phyloP scores from a whole-genome alignment of 108 stramenopile species.

The Pseudonitzschia multiseries region DNA sequence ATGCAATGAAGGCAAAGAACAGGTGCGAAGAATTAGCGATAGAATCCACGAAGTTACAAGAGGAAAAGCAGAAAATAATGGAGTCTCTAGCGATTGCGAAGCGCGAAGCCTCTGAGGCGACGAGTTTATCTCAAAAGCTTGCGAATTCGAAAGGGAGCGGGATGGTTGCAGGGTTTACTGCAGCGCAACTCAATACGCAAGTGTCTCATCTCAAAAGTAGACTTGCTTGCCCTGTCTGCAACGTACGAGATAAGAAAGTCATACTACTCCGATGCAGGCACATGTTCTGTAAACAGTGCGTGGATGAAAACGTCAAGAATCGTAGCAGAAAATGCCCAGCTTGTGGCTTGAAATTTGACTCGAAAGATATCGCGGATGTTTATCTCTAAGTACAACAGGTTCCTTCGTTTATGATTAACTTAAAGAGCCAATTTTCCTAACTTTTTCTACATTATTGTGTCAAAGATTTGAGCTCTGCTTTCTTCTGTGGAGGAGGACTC shows the following conservation, averaged over 20 bases:
- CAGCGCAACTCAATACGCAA: constrained; percentile 69
- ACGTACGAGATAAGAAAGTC: constrained; percentile 85
- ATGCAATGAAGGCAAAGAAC: constrained; percentile 46
- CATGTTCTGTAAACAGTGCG: constrained; percentile 92
- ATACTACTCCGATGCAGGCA: constrained; percentile 92
- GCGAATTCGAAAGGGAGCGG: constrained; percentile 35
- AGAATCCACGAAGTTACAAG: constrained; percentile 54
- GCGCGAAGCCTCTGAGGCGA: constrained; percentile 61
- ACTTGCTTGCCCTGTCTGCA: constrained; percentile 86
- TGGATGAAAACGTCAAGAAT: constrained; percentile 84
- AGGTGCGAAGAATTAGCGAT: constrained; percentile 76
- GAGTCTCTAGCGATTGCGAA: constrained; percentile 74
- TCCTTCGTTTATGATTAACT: background rate
- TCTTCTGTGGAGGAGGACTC: too few species aligned
- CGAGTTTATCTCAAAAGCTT: constrained; percentile 39
- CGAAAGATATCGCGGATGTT: constrained; percentile 84
- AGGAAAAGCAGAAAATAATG: constrained; percentile 65
- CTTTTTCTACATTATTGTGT: too few species aligned
- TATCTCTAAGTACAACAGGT: constrained; percentile 51
- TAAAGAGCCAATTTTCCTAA: too few species aligned
- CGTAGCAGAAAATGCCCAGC: constrained; percentile 89
- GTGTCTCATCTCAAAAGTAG: constrained; percentile 68
- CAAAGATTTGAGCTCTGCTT: too few species aligned
- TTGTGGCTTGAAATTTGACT: constrained; percentile 79
- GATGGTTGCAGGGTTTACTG: constrained; percentile 53